These are phyloP conservation scores for Blastomyces parvus DNA, from an alignment of 2,329 filamentous ascomycete genomes.

Conservation along the genomic window DNA sequence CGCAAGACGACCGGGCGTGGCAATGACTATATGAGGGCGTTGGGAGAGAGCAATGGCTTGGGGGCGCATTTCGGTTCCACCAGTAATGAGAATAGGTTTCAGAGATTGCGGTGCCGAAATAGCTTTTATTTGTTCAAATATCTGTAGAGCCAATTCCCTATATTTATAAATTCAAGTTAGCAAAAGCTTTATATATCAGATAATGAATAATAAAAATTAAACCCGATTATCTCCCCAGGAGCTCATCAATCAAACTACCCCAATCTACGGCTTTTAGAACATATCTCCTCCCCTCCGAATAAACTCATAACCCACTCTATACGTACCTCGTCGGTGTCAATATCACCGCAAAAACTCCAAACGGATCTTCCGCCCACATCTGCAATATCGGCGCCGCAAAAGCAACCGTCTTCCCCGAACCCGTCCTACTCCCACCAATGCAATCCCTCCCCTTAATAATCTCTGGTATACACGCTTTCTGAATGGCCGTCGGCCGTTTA, in stretches of 20 bases:
- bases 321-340: constrained; percentile 70
- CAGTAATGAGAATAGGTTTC: constrained; percentile 81
- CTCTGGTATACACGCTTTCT: constrained; percentile 83
- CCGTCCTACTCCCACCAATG: constrained; percentile 87
- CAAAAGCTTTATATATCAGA: background rate
- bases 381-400: constrained; percentile 93
- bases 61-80: constrained; percentile 81
- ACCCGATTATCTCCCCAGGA: too few species aligned
- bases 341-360: constrained; percentile 80
- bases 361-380: constrained; percentile 84
- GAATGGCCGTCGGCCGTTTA: constrained; percentile 80
- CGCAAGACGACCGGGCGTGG: constrained; percentile 83
- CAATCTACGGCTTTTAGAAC: background rate
- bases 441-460: constrained; percentile 87
- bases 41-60: constrained; percentile 77
- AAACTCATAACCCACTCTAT: background rate
- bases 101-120: constrained; percentile 80
- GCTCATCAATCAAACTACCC: background rate
- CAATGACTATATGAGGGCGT: constrained; percentile 84
- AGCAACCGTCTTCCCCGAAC: constrained; percentile 93
- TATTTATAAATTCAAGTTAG: background rate
- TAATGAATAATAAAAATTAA: background rate
- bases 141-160: constrained; percentile 85
- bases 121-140: constrained; percentile 91
- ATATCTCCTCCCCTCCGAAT: background rate